Evolutionary conservation across 2,329 filamentous ascomycete genomes (phyloP).

Genomic region (Pseudodiploospora longispora): DNA sequence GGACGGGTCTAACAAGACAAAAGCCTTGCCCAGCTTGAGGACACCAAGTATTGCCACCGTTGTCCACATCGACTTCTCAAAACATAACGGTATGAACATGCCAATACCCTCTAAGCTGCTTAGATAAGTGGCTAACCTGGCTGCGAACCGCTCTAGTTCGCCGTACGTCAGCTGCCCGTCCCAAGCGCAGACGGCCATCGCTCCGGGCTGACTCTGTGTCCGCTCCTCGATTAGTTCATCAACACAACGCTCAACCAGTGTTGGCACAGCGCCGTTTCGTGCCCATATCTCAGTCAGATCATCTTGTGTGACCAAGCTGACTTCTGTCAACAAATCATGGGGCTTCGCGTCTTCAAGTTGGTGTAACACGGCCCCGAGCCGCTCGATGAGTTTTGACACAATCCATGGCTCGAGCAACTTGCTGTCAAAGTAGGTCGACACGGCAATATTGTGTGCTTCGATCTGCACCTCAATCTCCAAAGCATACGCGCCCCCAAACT

Average conservation of each 20-base stretch:
- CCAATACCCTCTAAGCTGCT: conserved; percentile 11
- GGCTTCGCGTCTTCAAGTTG: not conserved
- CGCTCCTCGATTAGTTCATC: not conserved
- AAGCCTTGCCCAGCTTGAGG: conserved; percentile 5
- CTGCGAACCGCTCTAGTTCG: not conserved
- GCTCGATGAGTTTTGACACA: conserved; percentile 2
- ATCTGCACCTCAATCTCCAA: not conserved
- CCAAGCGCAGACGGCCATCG: not conserved
- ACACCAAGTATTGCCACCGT: conserved; percentile 6
- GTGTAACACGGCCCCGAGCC: conserved; percentile 1
- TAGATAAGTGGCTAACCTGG: conserved; percentile 12
- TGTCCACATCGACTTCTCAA: conserved; percentile 27
- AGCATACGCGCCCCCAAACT: conserved; percentile 1
- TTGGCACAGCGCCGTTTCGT: not conserved
- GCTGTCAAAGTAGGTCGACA: not conserved
- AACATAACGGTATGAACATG: conserved; percentile 21
- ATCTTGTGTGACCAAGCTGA: not conserved
- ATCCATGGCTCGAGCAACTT: not conserved
- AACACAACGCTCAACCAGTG: not conserved
- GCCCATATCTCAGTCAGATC: not conserved
- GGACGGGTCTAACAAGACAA: conserved; percentile 11
- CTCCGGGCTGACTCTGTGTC: not conserved
- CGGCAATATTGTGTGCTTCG: not conserved
- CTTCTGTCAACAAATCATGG: not conserved
- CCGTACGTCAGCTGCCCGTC: not conserved